Base-by-base conservation (phyloP, 495 filamentous ascomycete genomes). In the Evernia prunastri region DNA sequence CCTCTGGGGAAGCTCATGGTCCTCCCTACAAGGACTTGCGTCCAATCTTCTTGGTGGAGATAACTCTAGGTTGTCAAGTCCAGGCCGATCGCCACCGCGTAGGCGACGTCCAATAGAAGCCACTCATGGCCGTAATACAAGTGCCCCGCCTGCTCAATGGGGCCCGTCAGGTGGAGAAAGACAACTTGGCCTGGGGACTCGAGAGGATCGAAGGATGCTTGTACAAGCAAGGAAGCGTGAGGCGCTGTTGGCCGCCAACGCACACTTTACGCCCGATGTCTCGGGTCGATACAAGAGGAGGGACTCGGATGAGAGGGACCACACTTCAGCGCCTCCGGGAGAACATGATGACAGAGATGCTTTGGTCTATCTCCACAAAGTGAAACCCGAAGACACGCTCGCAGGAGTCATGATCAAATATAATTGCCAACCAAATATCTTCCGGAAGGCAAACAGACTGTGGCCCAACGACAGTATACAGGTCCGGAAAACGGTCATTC, bases 381-480 rank as follows among this genome's bases (percentile, higher is more conserved):
- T 98, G 4, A 84, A 84, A 63, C 80, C 86, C 7, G 81, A 81
- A 37, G 95, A 97, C 71, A 96, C 90, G 17, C 85, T 96, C 63
- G 90, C 90, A 1, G 92, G 94, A 4, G 87, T 98, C 25, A 88
- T 90, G 33, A 90, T 98, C 51, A 88, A 85, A 65, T 98, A 94
- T 74, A 88, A 88, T 66, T 96, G 91, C 69, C 84, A 87, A 64
- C 81, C 89, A 54, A 85, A 88, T 35, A 79, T 89, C 0, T 89
- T 98, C 63, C 78, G 88, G 31, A 92, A 91, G 71, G 89, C 90
- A 33, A 98, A 98, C 71, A 85, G 93, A 23, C 83, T 98, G 68
- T 97, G 94, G 94, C 89, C 90, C 11, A 90, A 90, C 64, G 95
- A 97, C 72, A 87, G 83, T 61, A 88, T 96, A 42, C 92, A 96